phyloP scores from a whole-genome alignment of 169 alveolate genomes.

The Cryptosporidium sp. region DNA sequence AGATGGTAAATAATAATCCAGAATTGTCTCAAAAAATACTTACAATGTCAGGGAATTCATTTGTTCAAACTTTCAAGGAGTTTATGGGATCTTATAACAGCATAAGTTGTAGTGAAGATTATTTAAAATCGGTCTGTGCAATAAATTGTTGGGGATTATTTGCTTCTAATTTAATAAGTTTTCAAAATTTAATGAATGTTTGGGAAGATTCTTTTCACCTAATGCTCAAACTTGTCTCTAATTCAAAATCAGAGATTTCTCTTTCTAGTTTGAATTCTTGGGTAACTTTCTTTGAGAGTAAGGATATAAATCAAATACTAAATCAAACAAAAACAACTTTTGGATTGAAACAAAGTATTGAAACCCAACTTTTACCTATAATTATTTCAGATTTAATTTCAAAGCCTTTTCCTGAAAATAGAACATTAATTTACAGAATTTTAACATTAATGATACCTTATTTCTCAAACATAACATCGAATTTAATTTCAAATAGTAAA shows the following conservation, averaged over 20 bases:
- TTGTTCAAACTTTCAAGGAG: conserved; percentile 26
- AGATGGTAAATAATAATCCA: conserved; percentile 43
- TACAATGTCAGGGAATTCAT: conserved; percentile 16
- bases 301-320: conserved; percentile 38
- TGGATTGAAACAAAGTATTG: conserved; percentile 34
- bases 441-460: conserved; percentile 54
- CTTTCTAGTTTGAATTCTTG: conserved; percentile 50
- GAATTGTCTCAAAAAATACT: conserved; percentile 37
- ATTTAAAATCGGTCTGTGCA: conserved; percentile 43
- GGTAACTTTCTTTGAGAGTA: conserved; percentile 47
- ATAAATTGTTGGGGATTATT: conserved; percentile 63
- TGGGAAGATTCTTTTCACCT: conserved; percentile 35
- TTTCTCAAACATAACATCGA: conserved; percentile 25
- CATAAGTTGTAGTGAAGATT: background rate
- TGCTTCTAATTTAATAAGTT: conserved; percentile 23
- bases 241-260: conserved; percentile 68
- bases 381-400: conserved; percentile 13
- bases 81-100: conserved; percentile 35
- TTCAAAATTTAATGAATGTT: conserved; percentile 1
- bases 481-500: conserved; percentile 13
- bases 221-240: conserved; percentile 18
- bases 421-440: conserved; percentile 43
- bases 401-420: conserved; percentile 64
- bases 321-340: background rate
- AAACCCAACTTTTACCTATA: conserved; percentile 31